phyloP scores from a whole-genome alignment of 163 green algal genomes.

The Scenedesmus sp. region DNA sequence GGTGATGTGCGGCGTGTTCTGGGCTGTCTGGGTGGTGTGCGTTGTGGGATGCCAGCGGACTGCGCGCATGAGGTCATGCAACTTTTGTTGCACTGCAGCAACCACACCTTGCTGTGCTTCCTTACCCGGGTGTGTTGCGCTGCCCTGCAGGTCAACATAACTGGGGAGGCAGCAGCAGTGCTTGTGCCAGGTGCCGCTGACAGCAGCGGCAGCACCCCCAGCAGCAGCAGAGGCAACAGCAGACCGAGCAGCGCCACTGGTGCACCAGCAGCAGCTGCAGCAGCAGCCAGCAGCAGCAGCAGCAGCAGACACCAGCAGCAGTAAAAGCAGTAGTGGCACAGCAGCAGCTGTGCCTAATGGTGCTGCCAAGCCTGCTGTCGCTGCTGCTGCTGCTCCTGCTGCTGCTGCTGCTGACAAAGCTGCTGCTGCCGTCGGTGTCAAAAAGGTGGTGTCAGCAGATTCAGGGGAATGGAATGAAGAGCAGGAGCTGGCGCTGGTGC shows the following conservation, averaged over 20 bases:
- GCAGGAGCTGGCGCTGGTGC: constrained; percentile 89
- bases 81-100: background rate
- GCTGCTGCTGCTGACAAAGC: background rate
- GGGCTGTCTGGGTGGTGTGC: background rate
- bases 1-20: background rate
- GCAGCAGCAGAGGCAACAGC: constrained; percentile 51
- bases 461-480: constrained; percentile 80
- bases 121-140: background rate
- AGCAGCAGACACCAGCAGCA: constrained; percentile 20
- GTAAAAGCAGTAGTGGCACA: background rate
- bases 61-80: background rate
- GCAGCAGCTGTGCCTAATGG: background rate
- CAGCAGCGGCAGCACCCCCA: constrained; percentile 26
- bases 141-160: constrained; percentile 24
- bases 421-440: background rate
- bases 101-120: background rate
- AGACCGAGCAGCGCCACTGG: constrained; percentile 29
- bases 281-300: background rate
- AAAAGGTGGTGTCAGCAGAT: constrained; percentile 39
- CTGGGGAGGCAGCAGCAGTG: constrained; percentile 2
- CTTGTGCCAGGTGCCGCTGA: background rate
- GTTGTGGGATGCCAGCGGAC: background rate
- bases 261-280: constrained; percentile 10
- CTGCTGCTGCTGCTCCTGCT: background rate
- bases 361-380: background rate